Evolutionary conservation across 2,329 filamentous ascomycete genomes (phyloP).

Genomic region (Hirsutella minnesotensis): DNA sequence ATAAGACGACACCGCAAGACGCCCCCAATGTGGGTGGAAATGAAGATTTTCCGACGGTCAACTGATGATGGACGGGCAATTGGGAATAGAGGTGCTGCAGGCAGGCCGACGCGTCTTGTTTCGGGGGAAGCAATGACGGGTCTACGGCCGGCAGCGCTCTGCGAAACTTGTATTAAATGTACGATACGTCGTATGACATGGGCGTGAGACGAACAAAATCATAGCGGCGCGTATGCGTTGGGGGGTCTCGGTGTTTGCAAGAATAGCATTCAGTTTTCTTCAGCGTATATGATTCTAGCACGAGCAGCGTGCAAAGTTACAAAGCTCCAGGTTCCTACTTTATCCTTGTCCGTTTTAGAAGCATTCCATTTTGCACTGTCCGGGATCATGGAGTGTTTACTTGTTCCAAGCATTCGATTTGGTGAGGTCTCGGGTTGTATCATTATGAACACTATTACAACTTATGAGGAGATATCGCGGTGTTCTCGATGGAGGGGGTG

Average conservation of each 20-base stretch:
- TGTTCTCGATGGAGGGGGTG: too few relatives aligned
- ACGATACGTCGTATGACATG: conserved; percentile 14
- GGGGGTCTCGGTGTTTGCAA: background rate
- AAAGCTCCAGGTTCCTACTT: too few relatives aligned
- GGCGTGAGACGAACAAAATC: conserved; percentile 7
- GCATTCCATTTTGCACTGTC: too few relatives aligned
- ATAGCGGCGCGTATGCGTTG: conserved; percentile 9
- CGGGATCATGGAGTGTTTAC: too few relatives aligned
- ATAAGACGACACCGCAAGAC: background rate
- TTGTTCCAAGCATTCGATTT: too few relatives aligned
- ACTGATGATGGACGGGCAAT: background rate
- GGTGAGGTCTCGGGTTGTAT: too few relatives aligned
- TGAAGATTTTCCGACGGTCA: background rate
- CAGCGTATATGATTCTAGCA: background rate
- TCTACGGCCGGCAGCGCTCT: conserved; percentile 9
- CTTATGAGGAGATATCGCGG: too few relatives aligned
- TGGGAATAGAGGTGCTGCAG: conserved; percentile 8
- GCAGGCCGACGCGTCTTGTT: conserved; percentile 7
- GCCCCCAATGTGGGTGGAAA: background rate
- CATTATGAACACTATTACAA: too few relatives aligned
- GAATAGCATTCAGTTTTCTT: background rate
- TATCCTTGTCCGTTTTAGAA: too few relatives aligned
- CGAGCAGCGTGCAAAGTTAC: background rate
- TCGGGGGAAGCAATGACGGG: conserved; percentile 13
- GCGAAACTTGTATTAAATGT: conserved; percentile 26